Percentiles rank a stretch among this genome's conserved stretches.
These are phyloP conservation scores for Leccinum griseonigrum DNA, from an alignment of 1,284 basidiomycete species.

Conservation along the genomic window DNA sequence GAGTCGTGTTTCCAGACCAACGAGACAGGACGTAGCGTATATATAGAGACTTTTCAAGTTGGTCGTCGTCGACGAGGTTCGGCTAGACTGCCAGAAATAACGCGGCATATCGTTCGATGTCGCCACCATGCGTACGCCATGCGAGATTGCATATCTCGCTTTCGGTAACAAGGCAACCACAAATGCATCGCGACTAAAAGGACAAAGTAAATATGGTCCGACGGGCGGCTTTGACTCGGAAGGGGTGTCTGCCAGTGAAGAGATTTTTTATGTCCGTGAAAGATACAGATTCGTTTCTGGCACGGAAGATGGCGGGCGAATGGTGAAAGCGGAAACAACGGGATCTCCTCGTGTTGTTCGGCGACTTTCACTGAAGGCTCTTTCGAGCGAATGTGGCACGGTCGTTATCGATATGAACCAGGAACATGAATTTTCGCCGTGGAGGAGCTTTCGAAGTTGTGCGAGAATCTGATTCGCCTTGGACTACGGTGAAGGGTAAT, in stretches of 20 bases:
- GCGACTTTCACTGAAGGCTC: neutral
- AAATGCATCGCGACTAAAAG: neutral
- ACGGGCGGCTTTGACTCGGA: neutral
- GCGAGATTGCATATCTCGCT: neutral
- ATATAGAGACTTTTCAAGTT: neutral
- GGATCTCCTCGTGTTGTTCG: neutral
- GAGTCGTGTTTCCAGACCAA: neutral
- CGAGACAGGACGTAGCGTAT: neutral
- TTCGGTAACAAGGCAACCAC: neutral
- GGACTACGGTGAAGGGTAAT: conserved; percentile 11
- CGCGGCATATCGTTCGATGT: neutral
- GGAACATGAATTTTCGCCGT: conserved; percentile 11
- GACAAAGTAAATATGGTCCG: neutral
- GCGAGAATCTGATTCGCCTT: conserved; percentile 13
- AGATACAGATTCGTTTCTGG: neutral
- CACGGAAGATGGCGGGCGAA: neutral
- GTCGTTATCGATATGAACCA: conserved; percentile 8
- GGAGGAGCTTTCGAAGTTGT: neutral
- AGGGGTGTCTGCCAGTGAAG: neutral
- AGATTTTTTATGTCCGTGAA: neutral
- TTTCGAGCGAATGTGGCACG: conserved; percentile 1
- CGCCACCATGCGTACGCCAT: neutral
- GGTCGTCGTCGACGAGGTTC: neutral
- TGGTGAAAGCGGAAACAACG: neutral
- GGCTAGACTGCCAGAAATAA: neutral